phyloP scores from a whole-genome alignment of 164 flowering plant species.

The Berberis vulgaris region DNA sequence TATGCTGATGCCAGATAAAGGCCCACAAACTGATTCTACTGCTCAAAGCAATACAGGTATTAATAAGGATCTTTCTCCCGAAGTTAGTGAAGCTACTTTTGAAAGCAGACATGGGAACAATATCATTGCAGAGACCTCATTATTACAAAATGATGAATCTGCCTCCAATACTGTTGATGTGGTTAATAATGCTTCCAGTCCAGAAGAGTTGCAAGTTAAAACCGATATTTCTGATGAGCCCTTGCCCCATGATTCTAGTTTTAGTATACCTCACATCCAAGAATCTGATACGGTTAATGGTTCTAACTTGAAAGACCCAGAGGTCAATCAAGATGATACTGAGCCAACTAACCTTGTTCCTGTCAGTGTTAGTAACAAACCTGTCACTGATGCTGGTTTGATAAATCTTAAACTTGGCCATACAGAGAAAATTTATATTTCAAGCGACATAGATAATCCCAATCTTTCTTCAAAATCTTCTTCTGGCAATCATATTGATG shows the following conservation, averaged over 20 bases:
- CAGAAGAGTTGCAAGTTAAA: slow-evolving; percentile 30
- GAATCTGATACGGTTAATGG: slow-evolving; percentile 19
- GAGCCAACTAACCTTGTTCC: slow-evolving; percentile 14
- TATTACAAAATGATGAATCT: slow-evolving; percentile 15
- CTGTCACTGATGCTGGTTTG: slow-evolving; percentile 18
- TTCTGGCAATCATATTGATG: slow-evolving; percentile 15
- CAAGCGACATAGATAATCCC: slow-evolving; percentile 12
- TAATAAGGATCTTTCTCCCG: slow-evolving; percentile 29
- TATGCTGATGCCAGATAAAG: slow-evolving; percentile 14
- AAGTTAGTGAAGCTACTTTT: slow-evolving; percentile 25
- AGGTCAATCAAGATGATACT: slow-evolving; percentile 15
- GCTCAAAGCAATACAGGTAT: slow-evolving; percentile 37
- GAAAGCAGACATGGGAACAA: slow-evolving; percentile 30
- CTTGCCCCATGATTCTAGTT: slow-evolving; percentile 19
- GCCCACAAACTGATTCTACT: slow-evolving; percentile 15
- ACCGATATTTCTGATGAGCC: slow-evolving; percentile 24
- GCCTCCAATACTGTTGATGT: slow-evolving; percentile 22
- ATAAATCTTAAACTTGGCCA: slow-evolving; percentile 13
- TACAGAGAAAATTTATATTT: slow-evolving; percentile 18
- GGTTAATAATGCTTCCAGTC: slow-evolving; percentile 14
- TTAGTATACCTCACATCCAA: slow-evolving; percentile 17
- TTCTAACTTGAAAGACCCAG: slow-evolving; percentile 21
- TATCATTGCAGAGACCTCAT: slow-evolving; percentile 11
- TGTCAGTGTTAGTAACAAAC: slow-evolving; percentile 12
- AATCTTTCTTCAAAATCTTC: slow-evolving; percentile 15